Evolutionary conservation across 202 grass and related monocot species (phyloP).

Genomic region (Dendrocalamus latiflorus): DNA sequence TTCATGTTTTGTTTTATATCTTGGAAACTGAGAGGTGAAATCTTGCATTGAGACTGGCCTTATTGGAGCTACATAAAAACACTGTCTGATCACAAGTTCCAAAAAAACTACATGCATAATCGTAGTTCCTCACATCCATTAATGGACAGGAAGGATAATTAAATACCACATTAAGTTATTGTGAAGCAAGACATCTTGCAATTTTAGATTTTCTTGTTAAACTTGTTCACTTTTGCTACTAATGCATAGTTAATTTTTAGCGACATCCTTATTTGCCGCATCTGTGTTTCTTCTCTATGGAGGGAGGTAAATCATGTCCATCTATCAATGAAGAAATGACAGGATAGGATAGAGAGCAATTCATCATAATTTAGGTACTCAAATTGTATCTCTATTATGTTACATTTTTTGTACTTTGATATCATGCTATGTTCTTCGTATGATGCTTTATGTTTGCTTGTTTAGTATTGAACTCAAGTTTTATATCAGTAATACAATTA

Average conservation of each 20-base stretch:
- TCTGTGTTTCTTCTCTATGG: conserved; percentile 46
- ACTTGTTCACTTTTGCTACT: neutral
- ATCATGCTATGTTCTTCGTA: no score
- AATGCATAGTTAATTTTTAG: conserved; percentile 20
- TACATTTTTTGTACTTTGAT: no score
- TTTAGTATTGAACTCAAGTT: no score
- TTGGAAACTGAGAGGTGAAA: no score
- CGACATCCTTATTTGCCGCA: conserved; percentile 32
- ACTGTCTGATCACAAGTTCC: neutral
- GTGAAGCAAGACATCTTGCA: neutral
- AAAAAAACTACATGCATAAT: neutral
- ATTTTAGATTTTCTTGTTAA: neutral
- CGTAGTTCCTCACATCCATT: neutral
- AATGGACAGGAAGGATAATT: neutral
- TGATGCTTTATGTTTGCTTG: no score
- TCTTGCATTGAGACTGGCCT: no score
- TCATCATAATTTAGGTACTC: no score
- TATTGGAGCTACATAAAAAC: neutral
- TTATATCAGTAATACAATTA: no score
- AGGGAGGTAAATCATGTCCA: conserved; percentile 30
- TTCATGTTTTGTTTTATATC: no score
- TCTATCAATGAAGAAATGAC: no score
- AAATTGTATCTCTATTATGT: no score
- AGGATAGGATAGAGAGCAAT: no score
- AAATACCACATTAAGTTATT: neutral